These are phyloP conservation scores for Lipomyces mesembrius DNA, from an alignment of 805 yeast genomes.

Conservation along the genomic window DNA sequence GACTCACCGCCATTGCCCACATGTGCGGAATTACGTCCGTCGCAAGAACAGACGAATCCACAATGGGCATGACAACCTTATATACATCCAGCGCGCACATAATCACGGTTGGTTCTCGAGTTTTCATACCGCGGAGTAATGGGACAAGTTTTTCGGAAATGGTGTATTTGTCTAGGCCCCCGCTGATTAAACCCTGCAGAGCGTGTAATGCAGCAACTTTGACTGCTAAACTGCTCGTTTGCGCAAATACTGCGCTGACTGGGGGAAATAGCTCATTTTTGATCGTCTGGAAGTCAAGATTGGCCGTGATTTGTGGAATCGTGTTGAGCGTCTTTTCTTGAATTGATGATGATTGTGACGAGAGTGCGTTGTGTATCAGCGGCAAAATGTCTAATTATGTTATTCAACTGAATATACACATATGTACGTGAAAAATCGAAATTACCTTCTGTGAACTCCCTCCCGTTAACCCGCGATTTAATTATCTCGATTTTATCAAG, in stretches of 20 bases:
- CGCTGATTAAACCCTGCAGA: conserved; percentile 61
- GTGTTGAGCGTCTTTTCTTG: conserved; percentile 61
- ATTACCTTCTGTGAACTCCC: conserved; percentile 54
- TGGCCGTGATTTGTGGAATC: conserved; percentile 50
- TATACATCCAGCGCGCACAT: conserved; percentile 55
- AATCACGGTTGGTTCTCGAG: conserved; percentile 71
- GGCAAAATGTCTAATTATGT: conserved; percentile 49
- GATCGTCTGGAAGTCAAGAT: conserved; percentile 68
- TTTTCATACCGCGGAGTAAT: conserved; percentile 71
- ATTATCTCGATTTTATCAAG: conserved; percentile 57
- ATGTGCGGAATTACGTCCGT: conserved; percentile 59
- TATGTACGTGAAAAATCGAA: not conserved
- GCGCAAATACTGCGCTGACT: conserved; percentile 71
- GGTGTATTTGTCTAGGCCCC: conserved; percentile 70
- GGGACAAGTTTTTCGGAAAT: conserved; percentile 83
- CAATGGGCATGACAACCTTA: conserved; percentile 44
- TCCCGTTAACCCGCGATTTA: conserved; percentile 55
- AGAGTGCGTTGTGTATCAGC: conserved; percentile 48
- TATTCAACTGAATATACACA: not conserved
- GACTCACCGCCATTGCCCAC: conserved; percentile 56
- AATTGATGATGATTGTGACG: conserved; percentile 46
- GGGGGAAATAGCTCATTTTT: conserved; percentile 78
- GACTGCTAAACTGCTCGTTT: conserved; percentile 81
- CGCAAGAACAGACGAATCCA: conserved; percentile 58
- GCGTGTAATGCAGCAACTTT: conserved; percentile 69